These are phyloP conservation scores for Lathyrus oleraceus DNA, from an alignment of 306 rosid genomes.

Conservation along the genomic window DNA sequence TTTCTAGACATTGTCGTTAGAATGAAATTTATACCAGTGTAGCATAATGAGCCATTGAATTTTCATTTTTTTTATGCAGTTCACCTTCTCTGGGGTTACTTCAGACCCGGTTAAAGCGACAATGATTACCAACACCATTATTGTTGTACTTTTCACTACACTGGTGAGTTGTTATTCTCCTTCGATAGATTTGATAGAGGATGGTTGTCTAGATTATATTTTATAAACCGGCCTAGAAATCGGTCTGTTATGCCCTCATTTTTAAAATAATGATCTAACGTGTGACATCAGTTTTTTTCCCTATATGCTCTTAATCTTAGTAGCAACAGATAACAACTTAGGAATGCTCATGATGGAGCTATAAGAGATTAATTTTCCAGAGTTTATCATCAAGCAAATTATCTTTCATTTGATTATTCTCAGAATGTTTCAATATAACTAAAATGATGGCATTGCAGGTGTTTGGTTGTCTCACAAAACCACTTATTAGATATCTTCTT, in stretches of 20 bases:
- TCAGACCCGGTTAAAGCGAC: slow-evolving; percentile 68
- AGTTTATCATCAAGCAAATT: slow-evolving; percentile 2
- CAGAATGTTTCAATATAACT: background rate
- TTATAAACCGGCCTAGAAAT: background rate
- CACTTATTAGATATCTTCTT: slow-evolving; percentile 62
- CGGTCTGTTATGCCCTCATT: too few species aligned
- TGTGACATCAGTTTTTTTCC: too few species aligned
- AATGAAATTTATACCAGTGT: background rate
- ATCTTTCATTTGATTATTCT: slow-evolving; percentile 4
- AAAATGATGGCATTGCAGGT: slow-evolving; percentile 57
- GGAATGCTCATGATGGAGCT: background rate
- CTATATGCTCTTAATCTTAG: background rate
- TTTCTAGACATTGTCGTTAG: background rate
- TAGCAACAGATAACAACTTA: background rate
- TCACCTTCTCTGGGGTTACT: slow-evolving; percentile 81
- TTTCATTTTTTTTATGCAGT: slow-evolving; percentile 49
- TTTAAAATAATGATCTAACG: too few species aligned
- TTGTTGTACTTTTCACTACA: slow-evolving; percentile 82
- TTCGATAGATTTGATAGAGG: too few species aligned
- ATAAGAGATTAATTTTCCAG: background rate
- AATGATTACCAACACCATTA: slow-evolving; percentile 80
- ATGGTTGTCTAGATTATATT: background rate
- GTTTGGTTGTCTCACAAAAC: slow-evolving; percentile 79
- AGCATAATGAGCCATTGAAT: background rate
- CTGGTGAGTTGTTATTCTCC: slow-evolving; percentile 52